Evolutionary conservation across 495 filamentous ascomycete species (phyloP).

Genomic region (Hyaloscypha finlandica): DNA sequence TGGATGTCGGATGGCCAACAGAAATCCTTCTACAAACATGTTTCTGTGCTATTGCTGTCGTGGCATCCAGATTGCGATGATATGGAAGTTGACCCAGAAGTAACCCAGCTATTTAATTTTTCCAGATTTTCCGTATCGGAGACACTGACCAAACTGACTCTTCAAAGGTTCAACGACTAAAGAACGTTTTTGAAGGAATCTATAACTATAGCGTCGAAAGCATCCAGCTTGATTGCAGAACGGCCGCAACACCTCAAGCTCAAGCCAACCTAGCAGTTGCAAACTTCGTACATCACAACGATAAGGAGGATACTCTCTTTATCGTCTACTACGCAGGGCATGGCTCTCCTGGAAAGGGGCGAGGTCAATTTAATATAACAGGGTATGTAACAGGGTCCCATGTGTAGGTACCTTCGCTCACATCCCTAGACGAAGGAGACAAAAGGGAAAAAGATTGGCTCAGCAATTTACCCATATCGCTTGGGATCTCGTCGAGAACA

Average conservation of each 20-base stretch:
- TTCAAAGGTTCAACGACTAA: conserved; percentile 11
- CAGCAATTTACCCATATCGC: conserved; percentile 10
- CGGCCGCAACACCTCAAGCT: not conserved
- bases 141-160: conserved; percentile 1
- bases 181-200: conserved; percentile 3
- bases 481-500: conserved; percentile 16
- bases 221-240: conserved; percentile 5
- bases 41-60: conserved; percentile 25
- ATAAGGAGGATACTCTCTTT: conserved; percentile 18
- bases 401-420: not conserved
- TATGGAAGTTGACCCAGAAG: conserved; percentile 11
- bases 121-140: not conserved
- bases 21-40: conserved; percentile 22
- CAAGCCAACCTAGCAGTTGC: conserved; percentile 12
- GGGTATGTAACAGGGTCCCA: conserved; percentile 1
- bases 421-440: conserved; percentile 1
- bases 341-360: conserved; percentile 14
- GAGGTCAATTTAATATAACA: conserved; percentile 10
- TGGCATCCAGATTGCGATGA: conserved; percentile 25
- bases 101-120: not conserved
- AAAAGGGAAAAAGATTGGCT: not conserved
- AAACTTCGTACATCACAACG: conserved; percentile 10
- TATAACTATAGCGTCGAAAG: conserved; percentile 11
- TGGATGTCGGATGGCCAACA: conserved; percentile 18
- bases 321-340: conserved; percentile 22